Conservation (phyloP, 768 basidiomycete genomes). For the Pleurotus eryngii region DNA sequence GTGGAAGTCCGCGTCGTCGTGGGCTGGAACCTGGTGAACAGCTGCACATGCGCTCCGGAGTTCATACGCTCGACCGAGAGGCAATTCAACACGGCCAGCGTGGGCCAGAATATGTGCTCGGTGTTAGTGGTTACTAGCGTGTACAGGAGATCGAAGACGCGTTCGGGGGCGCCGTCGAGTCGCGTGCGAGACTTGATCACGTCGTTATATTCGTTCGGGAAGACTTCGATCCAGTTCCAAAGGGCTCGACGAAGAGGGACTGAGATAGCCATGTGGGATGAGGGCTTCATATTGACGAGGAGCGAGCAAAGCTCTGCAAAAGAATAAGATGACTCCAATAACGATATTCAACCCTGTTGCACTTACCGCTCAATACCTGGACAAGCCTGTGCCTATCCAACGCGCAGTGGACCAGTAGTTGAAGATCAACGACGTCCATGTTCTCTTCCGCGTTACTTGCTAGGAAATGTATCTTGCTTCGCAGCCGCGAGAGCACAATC, state of each 20-base stretch:
- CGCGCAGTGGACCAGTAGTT: conserved; percentile 74
- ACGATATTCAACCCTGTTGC: neutral
- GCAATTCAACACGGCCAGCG: conserved; percentile 69
- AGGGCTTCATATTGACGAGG: conserved; percentile 76
- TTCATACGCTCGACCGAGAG: conserved; percentile 72
- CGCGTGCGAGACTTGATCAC: conserved; percentile 57
- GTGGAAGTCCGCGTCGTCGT: conserved; percentile 10
- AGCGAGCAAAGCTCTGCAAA: conserved; percentile 71
- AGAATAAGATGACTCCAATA: neutral
- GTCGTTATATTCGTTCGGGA: conserved; percentile 76
- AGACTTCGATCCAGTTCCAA: conserved; percentile 88
- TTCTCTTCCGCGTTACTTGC: conserved; percentile 38
- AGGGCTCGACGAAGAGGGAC: conserved; percentile 71
- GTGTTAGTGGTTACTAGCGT: conserved; percentile 41
- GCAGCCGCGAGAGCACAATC: conserved; percentile 69
- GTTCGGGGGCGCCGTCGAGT: conserved; percentile 80
- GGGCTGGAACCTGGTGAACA: neutral
- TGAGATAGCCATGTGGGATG: conserved; percentile 70
- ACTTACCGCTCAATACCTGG: conserved; percentile 65
- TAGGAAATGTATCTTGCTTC: conserved; percentile 64
- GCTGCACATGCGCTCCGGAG: conserved; percentile 44
- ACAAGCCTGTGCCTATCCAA: conserved; percentile 68
- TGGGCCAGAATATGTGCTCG: conserved; percentile 72
- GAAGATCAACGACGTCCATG: conserved; percentile 71
- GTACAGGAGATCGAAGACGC: conserved; percentile 80